phyloP scores from a whole-genome alignment of 1,139 yeast genomes.

The Zygosaccharomyces sapae region DNA sequence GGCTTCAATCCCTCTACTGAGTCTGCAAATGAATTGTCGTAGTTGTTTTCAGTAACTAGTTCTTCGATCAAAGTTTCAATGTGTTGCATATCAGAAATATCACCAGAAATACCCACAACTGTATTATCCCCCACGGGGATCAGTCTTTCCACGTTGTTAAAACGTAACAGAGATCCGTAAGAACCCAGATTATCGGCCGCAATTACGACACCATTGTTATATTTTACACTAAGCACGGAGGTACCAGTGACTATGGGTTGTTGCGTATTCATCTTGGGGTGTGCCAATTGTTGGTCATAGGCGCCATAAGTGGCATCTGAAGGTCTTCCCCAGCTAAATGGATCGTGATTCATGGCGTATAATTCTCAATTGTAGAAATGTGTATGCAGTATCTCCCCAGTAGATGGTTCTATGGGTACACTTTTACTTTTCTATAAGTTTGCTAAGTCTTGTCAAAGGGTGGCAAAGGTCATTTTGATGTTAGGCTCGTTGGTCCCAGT shows the following conservation, averaged over 20 bases:
- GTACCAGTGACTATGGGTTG: slow-evolving; percentile 96
- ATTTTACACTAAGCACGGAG: slow-evolving; percentile 87
- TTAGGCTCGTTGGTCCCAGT: background rate
- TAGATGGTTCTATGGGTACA: background rate
- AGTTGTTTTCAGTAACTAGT: slow-evolving; percentile 69
- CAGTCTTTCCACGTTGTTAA: slow-evolving; percentile 79
- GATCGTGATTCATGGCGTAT: slow-evolving; percentile 85
- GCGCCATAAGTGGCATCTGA: slow-evolving; percentile 72
- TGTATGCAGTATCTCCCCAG: background rate
- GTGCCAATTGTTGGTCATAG: slow-evolving; percentile 69
- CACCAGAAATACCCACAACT: slow-evolving; percentile 92
- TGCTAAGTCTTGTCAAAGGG: background rate
- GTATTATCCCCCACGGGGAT: slow-evolving; percentile 78
- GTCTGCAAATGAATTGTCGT: slow-evolving; percentile 57
- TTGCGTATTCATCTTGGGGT: slow-evolving; percentile 83
- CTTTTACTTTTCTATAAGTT: background rate
- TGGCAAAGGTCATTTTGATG: slow-evolving; percentile 2
- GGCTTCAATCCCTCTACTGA: slow-evolving; percentile 72
- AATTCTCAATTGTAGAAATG: background rate
- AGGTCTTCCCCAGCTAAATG: slow-evolving; percentile 94
- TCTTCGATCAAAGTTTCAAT: slow-evolving; percentile 71
- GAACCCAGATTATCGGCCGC: slow-evolving; percentile 96
- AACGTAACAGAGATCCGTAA: slow-evolving; percentile 88
- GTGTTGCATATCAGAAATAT: slow-evolving; percentile 88
- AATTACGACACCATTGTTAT: slow-evolving; percentile 80